These are phyloP conservation scores for Aspergillus sp. DNA, from an alignment of 2,329 filamentous ascomycete species.

Conservation along the genomic window DNA sequence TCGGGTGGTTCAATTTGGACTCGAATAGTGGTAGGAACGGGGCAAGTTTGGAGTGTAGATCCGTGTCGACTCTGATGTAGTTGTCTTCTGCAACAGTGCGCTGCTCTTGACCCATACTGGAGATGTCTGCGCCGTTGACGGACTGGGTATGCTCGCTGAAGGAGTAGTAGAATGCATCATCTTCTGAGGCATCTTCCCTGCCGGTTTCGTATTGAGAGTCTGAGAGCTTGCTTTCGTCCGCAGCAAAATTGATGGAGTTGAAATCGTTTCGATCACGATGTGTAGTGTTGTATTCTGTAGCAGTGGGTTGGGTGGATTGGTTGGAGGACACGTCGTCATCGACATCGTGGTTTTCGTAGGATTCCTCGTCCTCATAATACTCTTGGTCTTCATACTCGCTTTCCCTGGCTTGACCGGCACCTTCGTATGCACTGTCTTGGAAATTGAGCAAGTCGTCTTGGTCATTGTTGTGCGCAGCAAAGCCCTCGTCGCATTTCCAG, in stretches of 20 bases:
- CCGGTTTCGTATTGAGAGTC: background rate
- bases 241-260: background rate
- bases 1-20: slow-evolving; percentile 23
- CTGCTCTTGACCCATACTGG: background rate
- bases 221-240: background rate
- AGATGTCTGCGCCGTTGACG: background rate
- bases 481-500: background rate
- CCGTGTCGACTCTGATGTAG: background rate
- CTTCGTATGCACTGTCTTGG: background rate
- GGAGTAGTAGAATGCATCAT: background rate
- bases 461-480: background rate
- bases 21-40: slow-evolving; percentile 26
- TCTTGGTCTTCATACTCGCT: no score
- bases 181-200: background rate
- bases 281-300: background rate
- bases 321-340: background rate
- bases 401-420: background rate
- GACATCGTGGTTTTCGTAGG: background rate
- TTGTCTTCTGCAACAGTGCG: background rate
- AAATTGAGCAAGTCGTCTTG: background rate
- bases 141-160: background rate
- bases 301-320: background rate
- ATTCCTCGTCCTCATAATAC: no score
- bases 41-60: slow-evolving; percentile 6
- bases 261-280: background rate